Conservation (phyloP, 495 filamentous ascomycete genomes). For the Umbilicaria muhlenbergii region DNA sequence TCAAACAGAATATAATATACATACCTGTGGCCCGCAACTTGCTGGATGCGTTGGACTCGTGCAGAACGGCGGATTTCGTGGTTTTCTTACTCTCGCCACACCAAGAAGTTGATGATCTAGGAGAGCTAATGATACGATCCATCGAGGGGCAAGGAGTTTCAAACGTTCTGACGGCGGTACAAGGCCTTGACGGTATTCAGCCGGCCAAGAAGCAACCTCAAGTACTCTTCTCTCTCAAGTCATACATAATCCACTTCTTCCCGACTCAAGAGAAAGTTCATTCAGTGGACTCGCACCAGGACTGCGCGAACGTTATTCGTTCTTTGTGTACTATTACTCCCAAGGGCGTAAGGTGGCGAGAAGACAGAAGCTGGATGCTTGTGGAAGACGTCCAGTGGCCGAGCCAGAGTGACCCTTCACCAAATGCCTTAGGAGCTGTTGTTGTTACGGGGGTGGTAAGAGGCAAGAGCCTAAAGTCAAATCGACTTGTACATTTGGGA, state of each 20-base stretch:
- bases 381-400: conserved; percentile 67
- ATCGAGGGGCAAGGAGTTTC: conserved; percentile 91
- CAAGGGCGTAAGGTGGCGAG: conserved; percentile 86
- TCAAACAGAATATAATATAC: conserved; percentile 86
- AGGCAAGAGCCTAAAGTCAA: conserved; percentile 73
- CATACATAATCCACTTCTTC: conserved; percentile 87
- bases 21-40: conserved; percentile 56
- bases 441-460: conserved; percentile 76
- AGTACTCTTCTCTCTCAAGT: conserved; percentile 64
- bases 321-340: conserved; percentile 79
- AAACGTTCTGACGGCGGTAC: conserved; percentile 64
- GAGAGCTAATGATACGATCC: conserved; percentile 65
- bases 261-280: conserved; percentile 75
- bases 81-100: conserved; percentile 66
- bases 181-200: conserved; percentile 61
- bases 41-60: conserved; percentile 65
- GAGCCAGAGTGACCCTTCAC: conserved; percentile 25
- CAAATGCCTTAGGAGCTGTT: conserved; percentile 34
- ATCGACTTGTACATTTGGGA: conserved; percentile 77
- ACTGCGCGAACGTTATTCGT: conserved; percentile 76
- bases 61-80: conserved; percentile 77
- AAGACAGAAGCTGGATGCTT: conserved; percentile 87
- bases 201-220: conserved; percentile 61
- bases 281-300: conserved; percentile 70
- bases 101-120: conserved; percentile 65